Base-by-base conservation (phyloP, 768 basidiomycete genomes). In the Sporobolomyces roseus region DNA sequence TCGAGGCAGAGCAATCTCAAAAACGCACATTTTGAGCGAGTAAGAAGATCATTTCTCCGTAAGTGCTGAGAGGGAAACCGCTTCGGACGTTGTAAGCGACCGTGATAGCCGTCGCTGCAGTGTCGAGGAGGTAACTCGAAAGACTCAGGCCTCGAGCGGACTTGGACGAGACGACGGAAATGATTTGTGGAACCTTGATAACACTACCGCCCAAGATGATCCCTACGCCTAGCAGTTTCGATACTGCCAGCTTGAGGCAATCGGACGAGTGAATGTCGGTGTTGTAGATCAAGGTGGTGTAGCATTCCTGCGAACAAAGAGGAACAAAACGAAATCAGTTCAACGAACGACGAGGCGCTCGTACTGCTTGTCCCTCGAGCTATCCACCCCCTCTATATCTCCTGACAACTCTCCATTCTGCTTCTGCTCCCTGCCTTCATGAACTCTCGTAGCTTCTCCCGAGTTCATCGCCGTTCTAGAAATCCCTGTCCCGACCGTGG, bases 1-100 rank as follows among this genome's bases (percentile, higher is more conserved):
- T 23, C 53, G 4, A 17, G 27, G 43, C 17, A 64, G 49, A 50
- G 38, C 62, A 25, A 41, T 16, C 48, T 25, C 45, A 48, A 35
- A 68, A 54, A 41, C 23, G 43, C 14, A 65, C 68, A 46, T 74
- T 74, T 46, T 76, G 77, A 1, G 63, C 61, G 36, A 69, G 58
- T 55, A 98, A 84, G 85, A 97, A 97, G 64, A 93, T 78, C 81
- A 94, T 97, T 79, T 99, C 96, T 76, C 96, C 96, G 68, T 97
- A 99, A 1, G 96, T 97, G 25, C 90, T 91, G 82, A 97, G 96
- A 0, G 96, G 92, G 79, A 93, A 97, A 29, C 82, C 78, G 76
- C 91, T 88, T 29, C 91, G 83, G 74, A 85, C 85, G 3, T 93
- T 88, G 80, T 98, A 99, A 16, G 86, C 86, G 32, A 93, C 84